Percentiles rank a stretch among this genome's conserved stretches.
Evolutionary conservation across 352 stramenopile genomes (phyloP).

Genomic region (Phytophthora niederhauseri): DNA sequence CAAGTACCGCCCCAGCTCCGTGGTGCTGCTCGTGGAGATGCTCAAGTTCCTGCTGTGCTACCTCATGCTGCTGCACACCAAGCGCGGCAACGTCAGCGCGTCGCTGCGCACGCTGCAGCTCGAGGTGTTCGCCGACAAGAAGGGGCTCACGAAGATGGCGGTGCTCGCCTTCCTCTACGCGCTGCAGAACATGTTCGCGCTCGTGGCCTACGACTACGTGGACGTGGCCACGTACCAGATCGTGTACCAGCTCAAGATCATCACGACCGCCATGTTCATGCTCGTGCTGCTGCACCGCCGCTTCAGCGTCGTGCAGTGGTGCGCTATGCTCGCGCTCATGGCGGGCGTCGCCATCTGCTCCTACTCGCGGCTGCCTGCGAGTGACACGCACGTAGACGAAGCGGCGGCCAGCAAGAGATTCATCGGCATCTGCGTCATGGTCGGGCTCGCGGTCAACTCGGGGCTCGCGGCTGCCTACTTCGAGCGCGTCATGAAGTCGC

Average conservation of each 20-base stretch:
- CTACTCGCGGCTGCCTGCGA: slow-evolving; percentile 68
- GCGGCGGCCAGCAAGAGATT: slow-evolving; percentile 57
- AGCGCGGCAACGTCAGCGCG: slow-evolving; percentile 57
- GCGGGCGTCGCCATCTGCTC: slow-evolving; percentile 84
- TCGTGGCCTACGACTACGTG: slow-evolving; percentile 90
- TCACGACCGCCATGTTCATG: slow-evolving; percentile 91
- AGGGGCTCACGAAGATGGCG: slow-evolving; percentile 86
- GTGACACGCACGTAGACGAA: slow-evolving; percentile 26
- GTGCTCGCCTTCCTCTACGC: slow-evolving; percentile 87
- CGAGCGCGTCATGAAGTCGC: slow-evolving; percentile 88
- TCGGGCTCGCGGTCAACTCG: slow-evolving; percentile 84
- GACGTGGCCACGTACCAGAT: slow-evolving; percentile 92
- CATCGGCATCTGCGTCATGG: slow-evolving; percentile 81
- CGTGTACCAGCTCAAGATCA: slow-evolving; percentile 93
- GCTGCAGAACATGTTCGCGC: slow-evolving; percentile 87
- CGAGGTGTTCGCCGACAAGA: slow-evolving; percentile 81
- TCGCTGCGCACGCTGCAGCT: slow-evolving; percentile 67
- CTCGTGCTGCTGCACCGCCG: slow-evolving; percentile 85
- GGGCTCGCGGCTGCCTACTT: slow-evolving; percentile 89
- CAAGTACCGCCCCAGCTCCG: slow-evolving; percentile 86
- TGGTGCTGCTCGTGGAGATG: slow-evolving; percentile 82
- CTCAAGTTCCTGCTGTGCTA: slow-evolving; percentile 87
- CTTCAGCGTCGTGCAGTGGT: slow-evolving; percentile 86
- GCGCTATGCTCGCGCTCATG: slow-evolving; percentile 88
- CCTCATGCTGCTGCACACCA: slow-evolving; percentile 70